A percentile compares a stretch with the other conserved stretches of the same genome.
Evolutionary conservation across 2,329 filamentous ascomycete species (phyloP).

Genomic region (Sporothrix pseudoabietina): DNA sequence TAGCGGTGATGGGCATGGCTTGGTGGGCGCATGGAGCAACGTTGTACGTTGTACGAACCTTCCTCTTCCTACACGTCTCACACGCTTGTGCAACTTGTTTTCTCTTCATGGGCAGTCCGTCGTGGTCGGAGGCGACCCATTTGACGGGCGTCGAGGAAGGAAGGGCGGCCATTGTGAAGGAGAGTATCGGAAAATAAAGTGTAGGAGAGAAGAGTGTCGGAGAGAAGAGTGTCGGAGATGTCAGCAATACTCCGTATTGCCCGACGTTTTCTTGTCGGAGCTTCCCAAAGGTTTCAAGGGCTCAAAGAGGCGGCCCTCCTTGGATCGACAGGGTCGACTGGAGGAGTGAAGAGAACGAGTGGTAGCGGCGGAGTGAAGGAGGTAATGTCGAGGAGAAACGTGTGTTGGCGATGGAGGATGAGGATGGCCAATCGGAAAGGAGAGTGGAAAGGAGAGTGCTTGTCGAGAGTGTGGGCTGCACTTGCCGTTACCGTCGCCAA

Average conservation of each 20-base stretch:
- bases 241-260: background rate
- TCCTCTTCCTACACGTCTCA: conserved; percentile 56
- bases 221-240: background rate
- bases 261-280: conserved; percentile 4
- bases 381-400: background rate
- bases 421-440: background rate
- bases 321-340: background rate
- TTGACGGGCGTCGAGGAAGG: conserved; percentile 45
- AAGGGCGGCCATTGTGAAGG: conserved; percentile 12
- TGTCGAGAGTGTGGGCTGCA: background rate
- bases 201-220: too few relatives aligned
- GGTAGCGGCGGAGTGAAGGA: too few relatives aligned
- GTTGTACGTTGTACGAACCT: conserved; percentile 49
- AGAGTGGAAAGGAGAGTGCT: background rate
- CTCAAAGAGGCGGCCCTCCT: background rate
- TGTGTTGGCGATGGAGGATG: background rate
- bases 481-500: background rate
- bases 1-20: background rate
- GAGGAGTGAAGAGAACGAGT: background rate
- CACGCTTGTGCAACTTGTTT: conserved; percentile 64
- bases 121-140: conserved; percentile 59
- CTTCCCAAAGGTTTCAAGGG: conserved; percentile 18
- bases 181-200: too few relatives aligned
- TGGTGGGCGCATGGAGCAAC: background rate
- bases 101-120: conserved; percentile 59